phyloP scores from a whole-genome alignment of 257 asterid species.

The Catharanthus roseus region DNA sequence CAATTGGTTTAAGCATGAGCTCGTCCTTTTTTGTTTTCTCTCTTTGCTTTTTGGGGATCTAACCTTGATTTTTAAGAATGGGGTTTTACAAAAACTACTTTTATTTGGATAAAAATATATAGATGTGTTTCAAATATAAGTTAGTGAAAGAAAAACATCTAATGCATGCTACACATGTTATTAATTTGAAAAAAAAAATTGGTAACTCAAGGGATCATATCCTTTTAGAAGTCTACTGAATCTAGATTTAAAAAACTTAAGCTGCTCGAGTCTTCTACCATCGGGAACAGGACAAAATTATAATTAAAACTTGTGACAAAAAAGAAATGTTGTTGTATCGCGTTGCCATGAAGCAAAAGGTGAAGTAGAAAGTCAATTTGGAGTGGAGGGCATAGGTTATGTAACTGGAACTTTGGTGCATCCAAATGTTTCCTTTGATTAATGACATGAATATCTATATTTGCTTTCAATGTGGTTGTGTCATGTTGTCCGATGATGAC shows the following conservation, averaged over 20 bases:
- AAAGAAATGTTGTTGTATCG: neutral
- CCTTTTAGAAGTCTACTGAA: no score
- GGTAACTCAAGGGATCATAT: neutral
- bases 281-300: neutral
- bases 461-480: neutral
- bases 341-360: neutral
- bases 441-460: neutral
- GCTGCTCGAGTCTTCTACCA: neutral
- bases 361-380: neutral
- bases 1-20: neutral
- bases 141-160: neutral
- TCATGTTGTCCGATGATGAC: no score
- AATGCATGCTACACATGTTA: neutral
- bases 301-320: neutral
- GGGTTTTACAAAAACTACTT: no score
- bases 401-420: neutral
- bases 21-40: neutral
- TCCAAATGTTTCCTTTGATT: neutral
- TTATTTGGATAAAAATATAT: no score
- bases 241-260: neutral
- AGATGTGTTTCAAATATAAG: no score
- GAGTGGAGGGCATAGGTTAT: neutral
- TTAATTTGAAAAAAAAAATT: neutral
- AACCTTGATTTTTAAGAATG: no score
- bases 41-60: no score